These are phyloP conservation scores for Thermochaetoides thermophila DNA, from an alignment of 495 filamentous ascomycete species.

Conservation along the genomic window DNA sequence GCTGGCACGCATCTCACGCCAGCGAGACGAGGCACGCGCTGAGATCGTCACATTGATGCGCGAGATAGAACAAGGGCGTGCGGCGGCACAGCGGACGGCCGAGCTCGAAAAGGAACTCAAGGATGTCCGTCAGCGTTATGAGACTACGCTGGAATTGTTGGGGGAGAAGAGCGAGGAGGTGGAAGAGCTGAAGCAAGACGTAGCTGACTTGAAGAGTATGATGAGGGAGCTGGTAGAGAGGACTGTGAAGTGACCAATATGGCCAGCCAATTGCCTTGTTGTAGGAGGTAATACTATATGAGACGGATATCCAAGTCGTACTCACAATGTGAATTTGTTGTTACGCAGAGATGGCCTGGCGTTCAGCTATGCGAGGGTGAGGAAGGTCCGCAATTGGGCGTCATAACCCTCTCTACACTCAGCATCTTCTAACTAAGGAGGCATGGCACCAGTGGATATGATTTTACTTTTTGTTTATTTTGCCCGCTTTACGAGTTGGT, in stretches of 20 bases:
- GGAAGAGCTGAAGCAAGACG: constrained; percentile 78
- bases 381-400: no score
- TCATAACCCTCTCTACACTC: no score
- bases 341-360: no score
- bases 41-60: constrained; percentile 82
- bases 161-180: constrained; percentile 94
- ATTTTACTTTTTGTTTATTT: no score
- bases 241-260: constrained; percentile 39
- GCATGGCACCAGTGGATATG: no score
- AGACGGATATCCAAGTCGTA: background rate
- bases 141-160: constrained; percentile 84
- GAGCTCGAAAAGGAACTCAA: constrained; percentile 51
- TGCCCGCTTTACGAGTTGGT: no score
- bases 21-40: constrained; percentile 79
- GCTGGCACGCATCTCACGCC: constrained; percentile 56
- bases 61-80: constrained; percentile 58
- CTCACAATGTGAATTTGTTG: no score
- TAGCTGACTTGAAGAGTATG: constrained; percentile 85
- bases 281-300: background rate
- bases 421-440: no score
- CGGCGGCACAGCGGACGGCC: constrained; percentile 41
- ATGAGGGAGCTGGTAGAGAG: constrained; percentile 83
- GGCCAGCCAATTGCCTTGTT: no score
- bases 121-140: constrained; percentile 56
- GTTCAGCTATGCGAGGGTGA: no score